Evolutionary conservation across 305 asterid genomes (phyloP).

Genomic region (Fraxinus baroniana): DNA sequence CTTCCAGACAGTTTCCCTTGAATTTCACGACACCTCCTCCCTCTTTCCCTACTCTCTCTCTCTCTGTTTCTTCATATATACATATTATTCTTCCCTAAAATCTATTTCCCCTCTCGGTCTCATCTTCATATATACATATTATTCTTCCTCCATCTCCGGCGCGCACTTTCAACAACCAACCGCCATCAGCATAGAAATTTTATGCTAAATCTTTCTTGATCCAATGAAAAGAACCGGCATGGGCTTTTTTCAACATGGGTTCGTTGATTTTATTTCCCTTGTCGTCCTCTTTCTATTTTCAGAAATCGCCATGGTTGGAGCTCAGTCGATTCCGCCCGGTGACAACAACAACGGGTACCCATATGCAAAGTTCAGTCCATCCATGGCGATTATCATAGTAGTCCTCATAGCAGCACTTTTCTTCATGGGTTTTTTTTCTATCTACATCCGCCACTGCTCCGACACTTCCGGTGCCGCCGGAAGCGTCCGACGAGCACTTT

Average conservation of each 20-base stretch:
- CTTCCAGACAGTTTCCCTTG: neutral
- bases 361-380: constrained; percentile 34
- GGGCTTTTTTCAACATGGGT: neutral
- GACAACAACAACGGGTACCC: neutral
- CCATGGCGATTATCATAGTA: constrained; percentile 49
- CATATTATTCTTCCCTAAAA: neutral
- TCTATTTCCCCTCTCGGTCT: neutral
- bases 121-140: neutral
- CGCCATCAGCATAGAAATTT: neutral
- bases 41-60: neutral
- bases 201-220: neutral
- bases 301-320: constrained; percentile 7
- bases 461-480: constrained; percentile 6
- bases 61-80: neutral
- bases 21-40: neutral
- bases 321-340: constrained; percentile 23
- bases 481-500: constrained; percentile 29
- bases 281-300: neutral
- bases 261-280: neutral
- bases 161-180: neutral
- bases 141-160: neutral
- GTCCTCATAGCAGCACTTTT: constrained; percentile 43
- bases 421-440: constrained; percentile 47
- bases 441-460: constrained; percentile 47
- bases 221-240: neutral